Percentiles rank a stretch among this genome's conserved stretches.
phyloP scores from a whole-genome alignment of 164 flowering plant genomes.

The Chloranthus sessilifolius region DNA sequence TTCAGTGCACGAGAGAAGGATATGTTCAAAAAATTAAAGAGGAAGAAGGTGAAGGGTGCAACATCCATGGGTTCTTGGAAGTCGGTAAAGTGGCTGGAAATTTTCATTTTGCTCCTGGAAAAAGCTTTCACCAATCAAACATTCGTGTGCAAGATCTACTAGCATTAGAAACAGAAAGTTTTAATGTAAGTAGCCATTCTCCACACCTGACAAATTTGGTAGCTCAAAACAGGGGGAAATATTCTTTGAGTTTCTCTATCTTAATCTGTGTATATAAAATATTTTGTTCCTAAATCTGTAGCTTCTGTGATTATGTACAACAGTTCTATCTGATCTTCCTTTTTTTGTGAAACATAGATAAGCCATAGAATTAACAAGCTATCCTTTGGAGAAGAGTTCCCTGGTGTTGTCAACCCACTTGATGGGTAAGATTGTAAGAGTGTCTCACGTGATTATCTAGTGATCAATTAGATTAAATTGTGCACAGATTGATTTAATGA shows the following conservation, averaged over 20 bases:
- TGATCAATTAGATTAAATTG: not conserved
- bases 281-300: too few relatives aligned
- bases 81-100: conserved; percentile 78
- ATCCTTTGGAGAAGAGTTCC: conserved; percentile 60
- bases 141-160: conserved; percentile 43
- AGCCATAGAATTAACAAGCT: conserved; percentile 63
- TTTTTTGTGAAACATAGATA: conserved; percentile 33
- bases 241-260: not conserved
- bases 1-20: conserved; percentile 78
- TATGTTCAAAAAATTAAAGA: conserved; percentile 57
- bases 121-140: conserved; percentile 56
- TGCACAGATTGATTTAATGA: too few relatives aligned
- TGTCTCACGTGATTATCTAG: not conserved
- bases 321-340: conserved; percentile 1
- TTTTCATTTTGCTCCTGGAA: conserved; percentile 70
- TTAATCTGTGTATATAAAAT: too few relatives aligned
- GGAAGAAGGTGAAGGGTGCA: conserved; percentile 85
- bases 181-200: conserved; percentile 38
- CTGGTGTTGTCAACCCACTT: conserved; percentile 69
- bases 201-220: not conserved
- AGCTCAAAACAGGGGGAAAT: not conserved
- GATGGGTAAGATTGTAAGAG: conserved; percentile 45
- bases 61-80: conserved; percentile 60
- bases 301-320: not conserved
- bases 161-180: conserved; percentile 33